Evolutionary conservation across 2,329 filamentous ascomycete species (phyloP).

Genomic region (Chaetomium olivaceum): DNA sequence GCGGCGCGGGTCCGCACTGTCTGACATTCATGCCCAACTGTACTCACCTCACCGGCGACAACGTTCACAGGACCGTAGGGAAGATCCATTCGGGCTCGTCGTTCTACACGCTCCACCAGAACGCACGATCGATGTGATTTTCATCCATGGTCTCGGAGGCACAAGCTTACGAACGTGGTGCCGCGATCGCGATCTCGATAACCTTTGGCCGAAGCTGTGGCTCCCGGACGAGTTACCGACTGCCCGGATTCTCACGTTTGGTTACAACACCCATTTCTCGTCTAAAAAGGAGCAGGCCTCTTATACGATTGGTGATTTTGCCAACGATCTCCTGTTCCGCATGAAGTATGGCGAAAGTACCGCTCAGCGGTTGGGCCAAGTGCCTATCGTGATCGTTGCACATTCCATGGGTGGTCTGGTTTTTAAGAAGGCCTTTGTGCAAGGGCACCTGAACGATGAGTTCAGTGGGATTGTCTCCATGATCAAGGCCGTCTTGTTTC

Average conservation of each 20-base stretch:
- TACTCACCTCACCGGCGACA: background rate
- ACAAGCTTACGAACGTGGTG: background rate
- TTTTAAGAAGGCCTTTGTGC: slow-evolving; percentile 27
- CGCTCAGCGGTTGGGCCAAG: slow-evolving; percentile 20
- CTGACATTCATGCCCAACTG: background rate
- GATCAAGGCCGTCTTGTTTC: slow-evolving; percentile 34
- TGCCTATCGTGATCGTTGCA: slow-evolving; percentile 25
- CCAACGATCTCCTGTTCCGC: background rate
- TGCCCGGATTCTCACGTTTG: background rate
- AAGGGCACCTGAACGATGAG: slow-evolving; percentile 30
- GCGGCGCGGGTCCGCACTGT: background rate
- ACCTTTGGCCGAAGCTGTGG: background rate
- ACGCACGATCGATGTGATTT: background rate
- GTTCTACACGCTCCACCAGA: background rate
- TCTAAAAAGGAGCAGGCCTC: background rate
- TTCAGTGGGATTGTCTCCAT: slow-evolving; percentile 31
- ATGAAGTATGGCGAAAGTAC: background rate
- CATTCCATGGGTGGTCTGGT: slow-evolving; percentile 32
- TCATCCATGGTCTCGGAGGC: background rate
- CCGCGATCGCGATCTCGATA: background rate
- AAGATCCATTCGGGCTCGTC: background rate
- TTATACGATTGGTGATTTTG: background rate
- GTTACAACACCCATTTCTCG: background rate
- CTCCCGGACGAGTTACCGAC: background rate
- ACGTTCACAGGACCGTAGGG: background rate